Conservation (phyloP, 129 eudicot genomes). For the Centaurea solstitialis region DNA sequence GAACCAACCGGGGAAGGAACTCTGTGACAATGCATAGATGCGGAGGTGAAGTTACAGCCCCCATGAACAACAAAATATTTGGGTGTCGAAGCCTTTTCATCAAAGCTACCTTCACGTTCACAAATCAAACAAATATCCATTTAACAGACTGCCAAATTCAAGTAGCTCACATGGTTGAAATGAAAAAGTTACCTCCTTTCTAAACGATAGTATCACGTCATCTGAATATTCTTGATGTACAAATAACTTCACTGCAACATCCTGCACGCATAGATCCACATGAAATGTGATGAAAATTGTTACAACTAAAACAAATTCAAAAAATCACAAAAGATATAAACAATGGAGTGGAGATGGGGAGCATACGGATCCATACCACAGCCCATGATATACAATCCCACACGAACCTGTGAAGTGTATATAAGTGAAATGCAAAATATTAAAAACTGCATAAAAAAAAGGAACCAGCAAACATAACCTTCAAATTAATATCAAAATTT, state of each 20-base stretch:
- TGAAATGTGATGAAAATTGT: background rate
- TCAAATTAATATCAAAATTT: background rate
- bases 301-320: background rate
- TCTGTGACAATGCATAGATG: conserved; percentile 86
- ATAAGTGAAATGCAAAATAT: background rate
- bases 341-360: conserved; percentile 29
- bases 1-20: conserved; percentile 78
- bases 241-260: conserved; percentile 77
- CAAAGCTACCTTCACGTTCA: conserved; percentile 56
- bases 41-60: conserved; percentile 79
- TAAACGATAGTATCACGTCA: conserved; percentile 58
- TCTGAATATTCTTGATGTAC: conserved; percentile 67
- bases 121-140: background rate
- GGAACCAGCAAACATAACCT: background rate
- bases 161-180: background rate
- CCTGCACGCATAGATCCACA: conserved; percentile 40
- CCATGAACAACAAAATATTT: conserved; percentile 83
- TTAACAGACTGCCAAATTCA: background rate
- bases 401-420: conserved; percentile 58
- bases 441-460: background rate
- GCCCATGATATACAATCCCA: conserved; percentile 77
- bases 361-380: conserved; percentile 88
- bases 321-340: background rate
- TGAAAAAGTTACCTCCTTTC: conserved; percentile 52
- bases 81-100: conserved; percentile 85